phyloP scores from a whole-genome alignment of 1,284 basidiomycete genomes.

The Rhizoctonia solani region DNA sequence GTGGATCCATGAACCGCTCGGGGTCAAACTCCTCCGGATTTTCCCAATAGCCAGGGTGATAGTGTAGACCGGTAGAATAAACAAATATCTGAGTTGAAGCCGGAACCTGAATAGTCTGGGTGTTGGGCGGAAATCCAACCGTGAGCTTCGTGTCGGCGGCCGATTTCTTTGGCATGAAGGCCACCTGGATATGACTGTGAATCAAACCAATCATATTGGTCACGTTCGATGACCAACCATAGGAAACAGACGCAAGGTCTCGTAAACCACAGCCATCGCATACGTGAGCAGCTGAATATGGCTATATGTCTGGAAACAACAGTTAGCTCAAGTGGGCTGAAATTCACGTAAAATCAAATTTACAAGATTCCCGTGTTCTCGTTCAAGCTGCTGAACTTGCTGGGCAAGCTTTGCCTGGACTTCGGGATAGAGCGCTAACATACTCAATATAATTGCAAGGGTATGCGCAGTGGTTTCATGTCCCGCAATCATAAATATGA shows the following conservation, averaged over 20 bases:
- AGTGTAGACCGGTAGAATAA: conserved; percentile 2
- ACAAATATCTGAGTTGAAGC: neutral
- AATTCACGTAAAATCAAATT: neutral
- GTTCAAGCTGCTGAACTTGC: conserved; percentile 18
- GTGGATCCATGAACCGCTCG: conserved; percentile 41
- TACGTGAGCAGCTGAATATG: conserved; percentile 38
- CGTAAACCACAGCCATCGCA: conserved; percentile 1
- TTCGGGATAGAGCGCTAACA: conserved; percentile 25
- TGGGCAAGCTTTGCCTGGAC: conserved; percentile 19
- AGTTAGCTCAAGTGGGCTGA: neutral
- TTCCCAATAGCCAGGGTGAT: conserved; percentile 39
- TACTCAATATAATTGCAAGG: conserved; percentile 4
- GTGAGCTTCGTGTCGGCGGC: neutral
- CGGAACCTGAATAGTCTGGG: neutral
- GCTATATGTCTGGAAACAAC: conserved; percentile 42
- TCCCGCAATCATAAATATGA: conserved; percentile 30
- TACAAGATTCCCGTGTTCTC: neutral
- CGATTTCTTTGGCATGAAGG: neutral
- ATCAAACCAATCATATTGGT: neutral
- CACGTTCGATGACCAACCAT: neutral
- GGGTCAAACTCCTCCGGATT: conserved; percentile 42
- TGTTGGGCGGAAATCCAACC: neutral
- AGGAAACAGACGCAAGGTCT: conserved; percentile 23
- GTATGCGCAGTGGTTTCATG: conserved; percentile 37
- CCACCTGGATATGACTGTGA: neutral